These are phyloP conservation scores for Hypomontagnella submonticulosa DNA, from an alignment of 495 filamentous ascomycete species.

Conservation along the genomic window DNA sequence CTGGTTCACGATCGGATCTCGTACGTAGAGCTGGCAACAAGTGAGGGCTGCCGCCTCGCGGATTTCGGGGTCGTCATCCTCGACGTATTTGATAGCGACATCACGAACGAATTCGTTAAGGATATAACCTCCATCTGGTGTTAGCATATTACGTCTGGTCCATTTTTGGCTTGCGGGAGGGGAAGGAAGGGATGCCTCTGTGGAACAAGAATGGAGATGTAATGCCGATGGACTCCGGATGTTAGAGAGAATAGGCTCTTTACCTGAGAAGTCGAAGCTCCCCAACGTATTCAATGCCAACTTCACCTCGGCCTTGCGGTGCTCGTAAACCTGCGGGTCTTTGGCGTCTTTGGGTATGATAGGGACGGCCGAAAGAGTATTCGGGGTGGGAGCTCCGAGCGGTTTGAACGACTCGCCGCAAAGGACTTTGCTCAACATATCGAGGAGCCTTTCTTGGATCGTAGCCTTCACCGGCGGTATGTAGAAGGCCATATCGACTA, in stretches of 20 bases:
- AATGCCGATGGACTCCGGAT: background rate
- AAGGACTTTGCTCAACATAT: constrained; percentile 93
- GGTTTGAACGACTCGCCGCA: constrained; percentile 92
- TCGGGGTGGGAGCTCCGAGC: constrained; percentile 79
- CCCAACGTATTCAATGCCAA: constrained; percentile 92
- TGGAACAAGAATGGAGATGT: background rate
- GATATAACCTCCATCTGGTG: constrained; percentile 72
- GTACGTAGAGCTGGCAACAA: constrained; percentile 95
- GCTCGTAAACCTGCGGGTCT: constrained; percentile 74
- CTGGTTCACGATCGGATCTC: constrained; percentile 96
- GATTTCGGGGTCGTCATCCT: constrained; percentile 93
- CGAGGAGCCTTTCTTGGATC: constrained; percentile 92
- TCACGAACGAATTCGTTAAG: constrained; percentile 98
- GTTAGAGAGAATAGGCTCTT: constrained; percentile 21
- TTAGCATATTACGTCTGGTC: constrained; percentile 29
- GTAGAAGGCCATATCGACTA: constrained; percentile 98
- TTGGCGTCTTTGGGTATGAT: constrained; percentile 88
- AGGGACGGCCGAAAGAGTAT: constrained; percentile 74
- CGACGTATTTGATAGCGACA: constrained; percentile 96
- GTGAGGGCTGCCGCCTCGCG: constrained; percentile 95
- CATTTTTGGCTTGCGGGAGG: background rate
- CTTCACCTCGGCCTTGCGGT: constrained; percentile 88
- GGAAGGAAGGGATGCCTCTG: background rate
- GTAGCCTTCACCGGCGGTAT: constrained; percentile 91
- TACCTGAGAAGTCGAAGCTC: constrained; percentile 91